These are phyloP conservation scores for Carpinus viminea DNA, from an alignment of 306 rosid genomes.

Conservation along the genomic window DNA sequence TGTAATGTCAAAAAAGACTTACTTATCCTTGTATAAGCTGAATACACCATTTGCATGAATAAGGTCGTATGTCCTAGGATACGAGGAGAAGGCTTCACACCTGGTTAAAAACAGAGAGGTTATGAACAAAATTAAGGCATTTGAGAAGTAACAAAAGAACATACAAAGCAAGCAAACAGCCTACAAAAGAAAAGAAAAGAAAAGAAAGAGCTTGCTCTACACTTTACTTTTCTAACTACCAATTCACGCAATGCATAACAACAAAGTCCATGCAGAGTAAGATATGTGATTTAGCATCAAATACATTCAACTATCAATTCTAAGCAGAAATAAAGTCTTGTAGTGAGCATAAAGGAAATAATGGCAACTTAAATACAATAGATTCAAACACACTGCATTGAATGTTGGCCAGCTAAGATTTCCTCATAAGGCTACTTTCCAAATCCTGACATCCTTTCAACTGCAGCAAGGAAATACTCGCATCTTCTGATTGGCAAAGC, in stretches of 20 bases:
- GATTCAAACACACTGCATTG: neutral
- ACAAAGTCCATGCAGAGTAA: neutral
- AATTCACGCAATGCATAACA: neutral
- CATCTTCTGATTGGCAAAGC: neutral
- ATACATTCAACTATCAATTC: neutral
- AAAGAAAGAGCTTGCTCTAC: neutral
- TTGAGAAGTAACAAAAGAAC: neutral
- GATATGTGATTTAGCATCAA: neutral
- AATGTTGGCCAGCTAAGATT: neutral
- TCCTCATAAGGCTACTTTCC: neutral
- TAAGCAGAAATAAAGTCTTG: neutral
- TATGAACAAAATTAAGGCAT: slow-evolving; percentile 14
- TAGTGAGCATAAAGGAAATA: neutral
- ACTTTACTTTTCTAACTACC: neutral
- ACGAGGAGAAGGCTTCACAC: slow-evolving; percentile 89
- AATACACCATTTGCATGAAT: slow-evolving; percentile 79
- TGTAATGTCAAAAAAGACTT: slow-evolving; percentile 16
- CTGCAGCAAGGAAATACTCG: neutral
- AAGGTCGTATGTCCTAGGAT: slow-evolving; percentile 90
- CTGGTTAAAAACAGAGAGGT: slow-evolving; percentile 37
- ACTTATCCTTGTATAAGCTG: slow-evolving; percentile 73
- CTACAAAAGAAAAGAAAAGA: too few relatives aligned
- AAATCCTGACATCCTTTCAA: neutral
- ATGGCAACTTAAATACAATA: neutral
- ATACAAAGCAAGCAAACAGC: neutral